Evolutionary conservation across 768 basidiomycete genomes (phyloP), one percentile per base, ranked within the genome.

Genomic region (Podaxis sp.): DNA sequence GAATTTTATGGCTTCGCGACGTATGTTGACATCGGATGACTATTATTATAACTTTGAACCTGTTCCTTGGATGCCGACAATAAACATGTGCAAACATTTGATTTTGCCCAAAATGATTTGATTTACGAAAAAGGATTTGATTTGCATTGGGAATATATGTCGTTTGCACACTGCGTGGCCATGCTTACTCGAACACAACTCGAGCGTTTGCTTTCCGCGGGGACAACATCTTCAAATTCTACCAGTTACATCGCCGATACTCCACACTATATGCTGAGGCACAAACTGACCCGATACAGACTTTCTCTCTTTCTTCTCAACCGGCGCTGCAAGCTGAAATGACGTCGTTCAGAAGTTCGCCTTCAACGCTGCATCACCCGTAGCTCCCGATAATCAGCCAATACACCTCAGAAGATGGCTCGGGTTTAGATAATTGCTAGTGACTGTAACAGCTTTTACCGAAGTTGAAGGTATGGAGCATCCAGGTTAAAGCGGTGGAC

Each of bases 1-100:
- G 43, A 46, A 46, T 22, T 46, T 19, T 46, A 15, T 9, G 15
- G 43, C 43, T 46, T 19, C 43, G n/a, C 43, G 9, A 19, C 43
- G 15, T 46, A n/a, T 47, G 7, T 66, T 64, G 37, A 69, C 66
- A 37, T 19, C 43, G 6, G 43, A 46, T 46, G 43, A 3, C 43
- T 9, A 33, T 33, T 29, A 43, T 15, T 41, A 4, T 6, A 46
- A 22, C n/a, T 13, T n/a, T 43, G 19, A 19, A 19, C n/a, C 27
- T 29, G 27, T 29, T 29, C 6, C 6, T 19, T n/a, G 17, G n/a
- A 46, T 6, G 43, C 19, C 19, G n/a, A 46, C 7, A 9, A 22
- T 15, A 46, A 46, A 46, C 19, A 33, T 33, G 33, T 33, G 33
- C 33, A 33, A 33, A 33, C 1, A 33, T 33, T 33, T 33, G 33